Percentiles rank a stretch among this genome's conserved stretches.
Conservation (phyloP, 164 flowering plant species). For the Nymphaea thermarum region DNA sequence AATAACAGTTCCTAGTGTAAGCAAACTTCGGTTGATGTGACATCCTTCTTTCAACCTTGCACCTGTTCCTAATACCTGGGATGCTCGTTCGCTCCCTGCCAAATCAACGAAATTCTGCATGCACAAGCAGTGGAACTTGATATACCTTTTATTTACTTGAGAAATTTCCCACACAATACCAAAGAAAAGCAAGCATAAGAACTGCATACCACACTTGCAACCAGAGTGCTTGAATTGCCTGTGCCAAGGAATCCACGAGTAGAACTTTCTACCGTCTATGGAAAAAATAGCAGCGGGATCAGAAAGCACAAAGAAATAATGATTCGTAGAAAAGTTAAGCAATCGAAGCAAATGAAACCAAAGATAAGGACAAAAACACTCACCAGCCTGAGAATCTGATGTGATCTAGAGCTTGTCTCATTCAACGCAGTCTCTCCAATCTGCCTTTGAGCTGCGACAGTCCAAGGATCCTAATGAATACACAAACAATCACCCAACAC, state of each 20-base stretch:
- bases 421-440: slow-evolving; percentile 81
- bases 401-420: slow-evolving; percentile 95
- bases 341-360: not conserved
- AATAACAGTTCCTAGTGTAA: slow-evolving; percentile 86
- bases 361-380: not conserved
- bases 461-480: slow-evolving; percentile 1
- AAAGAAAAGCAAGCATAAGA: not conserved
- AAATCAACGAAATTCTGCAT: slow-evolving; percentile 88
- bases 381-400: slow-evolving; percentile 91
- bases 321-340: not conserved
- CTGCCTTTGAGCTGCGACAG: slow-evolving; percentile 71
- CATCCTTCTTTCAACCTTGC: slow-evolving; percentile 90
- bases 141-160: not conserved
- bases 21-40: slow-evolving; percentile 92
- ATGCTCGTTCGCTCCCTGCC: slow-evolving; percentile 98
- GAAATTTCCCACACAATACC: not conserved
- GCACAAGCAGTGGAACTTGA: too few species aligned
- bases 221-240: slow-evolving; percentile 49
- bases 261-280: slow-evolving; percentile 81
- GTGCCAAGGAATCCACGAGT: slow-evolving; percentile 37
- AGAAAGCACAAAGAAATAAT: not conserved
- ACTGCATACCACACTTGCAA: slow-evolving; percentile 72
- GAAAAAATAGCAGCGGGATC: not conserved
- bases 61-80: slow-evolving; percentile 80
- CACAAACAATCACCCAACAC: not conserved